Conservation (phyloP, 768 basidiomycete genomes). For the Boletus pseudo-olivaceus region DNA sequence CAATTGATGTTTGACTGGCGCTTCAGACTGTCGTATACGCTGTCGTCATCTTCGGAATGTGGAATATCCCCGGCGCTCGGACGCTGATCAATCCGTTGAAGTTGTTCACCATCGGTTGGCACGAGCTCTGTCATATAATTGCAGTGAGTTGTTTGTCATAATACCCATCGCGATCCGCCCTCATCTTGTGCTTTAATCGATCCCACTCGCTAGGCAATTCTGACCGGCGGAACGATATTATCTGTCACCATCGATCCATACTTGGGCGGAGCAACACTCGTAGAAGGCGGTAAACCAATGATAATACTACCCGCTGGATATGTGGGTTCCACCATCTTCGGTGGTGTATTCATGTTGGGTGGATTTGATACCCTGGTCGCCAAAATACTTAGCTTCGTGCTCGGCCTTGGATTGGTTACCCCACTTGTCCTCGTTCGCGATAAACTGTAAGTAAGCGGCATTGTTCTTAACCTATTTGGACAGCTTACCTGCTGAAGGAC, state of each 20-base stretch:
- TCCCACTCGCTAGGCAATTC: constrained; percentile 51
- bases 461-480: not conserved
- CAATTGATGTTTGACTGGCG: constrained; percentile 5
- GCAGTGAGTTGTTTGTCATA: constrained; percentile 47
- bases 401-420: constrained; percentile 81
- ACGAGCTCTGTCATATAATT: constrained; percentile 81
- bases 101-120: constrained; percentile 84
- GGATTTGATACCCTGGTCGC: constrained; percentile 88
- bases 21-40: constrained; percentile 76
- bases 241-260: constrained; percentile 84
- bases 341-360: constrained; percentile 77
- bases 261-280: constrained; percentile 58
- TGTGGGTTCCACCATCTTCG: constrained; percentile 76
- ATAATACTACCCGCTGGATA: constrained; percentile 79
- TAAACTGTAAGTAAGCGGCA: constrained; percentile 63
- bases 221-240: constrained; percentile 74
- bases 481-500: constrained; percentile 51
- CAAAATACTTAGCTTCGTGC: constrained; percentile 88
- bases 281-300: constrained; percentile 71
- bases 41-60: constrained; percentile 82
- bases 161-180: constrained; percentile 1
- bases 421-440: constrained; percentile 85
- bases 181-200: constrained; percentile 6
- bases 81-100: constrained; percentile 82
- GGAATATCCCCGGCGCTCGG: constrained; percentile 81